Percentiles rank a stretch among this genome's conserved stretches.
These are phyloP conservation scores for Leccinellum luteum DNA, from an alignment of 768 basidiomycete species.

Conservation along the genomic window DNA sequence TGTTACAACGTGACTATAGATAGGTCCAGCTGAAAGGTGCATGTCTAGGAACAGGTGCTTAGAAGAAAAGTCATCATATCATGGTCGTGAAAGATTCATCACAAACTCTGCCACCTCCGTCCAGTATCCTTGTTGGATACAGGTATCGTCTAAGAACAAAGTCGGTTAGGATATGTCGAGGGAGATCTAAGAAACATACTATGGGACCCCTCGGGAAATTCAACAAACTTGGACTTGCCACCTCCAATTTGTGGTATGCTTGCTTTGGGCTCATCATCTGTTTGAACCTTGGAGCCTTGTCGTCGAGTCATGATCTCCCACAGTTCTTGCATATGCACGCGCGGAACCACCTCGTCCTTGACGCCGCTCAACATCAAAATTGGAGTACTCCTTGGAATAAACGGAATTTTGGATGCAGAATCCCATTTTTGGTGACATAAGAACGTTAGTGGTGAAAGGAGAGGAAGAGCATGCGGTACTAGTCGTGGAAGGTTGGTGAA, in stretches of 20 bases:
- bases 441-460: constrained; percentile 69
- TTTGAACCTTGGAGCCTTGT: constrained; percentile 35
- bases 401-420: constrained; percentile 60
- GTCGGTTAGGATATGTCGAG: not conserved
- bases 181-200: constrained; percentile 38
- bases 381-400: constrained; percentile 63
- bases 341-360: constrained; percentile 53
- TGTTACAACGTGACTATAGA: not conserved
- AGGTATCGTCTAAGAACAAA: constrained; percentile 47
- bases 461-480: constrained; percentile 77
- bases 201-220: constrained; percentile 54
- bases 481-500: constrained; percentile 82
- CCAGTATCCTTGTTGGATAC: constrained; percentile 56
- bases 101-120: constrained; percentile 49
- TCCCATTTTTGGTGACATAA: constrained; percentile 90
- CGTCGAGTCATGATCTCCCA: constrained; percentile 59
- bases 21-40: not conserved
- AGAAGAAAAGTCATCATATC: not conserved
- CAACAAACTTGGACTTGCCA: constrained; percentile 54
- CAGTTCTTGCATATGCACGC: constrained; percentile 56
- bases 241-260: constrained; percentile 45
- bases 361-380: constrained; percentile 81
- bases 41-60: not conserved
- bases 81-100: constrained; percentile 17
- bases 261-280: constrained; percentile 28